A percentile compares a stretch with the other conserved stretches of the same genome.
These are phyloP conservation scores for Leccinum boreale DNA, from an alignment of 768 basidiomycete species.

Conservation along the genomic window DNA sequence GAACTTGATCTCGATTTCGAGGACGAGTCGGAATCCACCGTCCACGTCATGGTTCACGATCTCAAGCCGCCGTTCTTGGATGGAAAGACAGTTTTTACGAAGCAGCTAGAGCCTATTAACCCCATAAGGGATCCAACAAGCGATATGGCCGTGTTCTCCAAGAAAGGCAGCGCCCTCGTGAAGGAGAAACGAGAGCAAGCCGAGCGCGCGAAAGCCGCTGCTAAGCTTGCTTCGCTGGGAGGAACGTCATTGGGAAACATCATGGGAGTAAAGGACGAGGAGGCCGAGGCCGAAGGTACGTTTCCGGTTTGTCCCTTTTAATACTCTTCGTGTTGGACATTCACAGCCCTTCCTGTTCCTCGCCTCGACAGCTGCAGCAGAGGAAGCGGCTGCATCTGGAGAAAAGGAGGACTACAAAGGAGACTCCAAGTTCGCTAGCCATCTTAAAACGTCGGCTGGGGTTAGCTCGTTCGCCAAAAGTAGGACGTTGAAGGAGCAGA, in stretches of 20 bases:
- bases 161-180: slow-evolving; percentile 93
- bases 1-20: slow-evolving; percentile 92
- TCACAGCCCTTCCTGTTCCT: slow-evolving; percentile 58
- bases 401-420: slow-evolving; percentile 78
- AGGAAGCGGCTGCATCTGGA: slow-evolving; percentile 45
- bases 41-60: slow-evolving; percentile 96
- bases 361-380: slow-evolving; percentile 46
- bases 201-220: slow-evolving; percentile 93
- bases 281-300: slow-evolving; percentile 89
- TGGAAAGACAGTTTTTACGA: slow-evolving; percentile 93
- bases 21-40: slow-evolving; percentile 93
- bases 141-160: slow-evolving; percentile 94
- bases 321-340: slow-evolving; percentile 62
- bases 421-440: slow-evolving; percentile 96
- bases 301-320: slow-evolving; percentile 20
- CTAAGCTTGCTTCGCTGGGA: slow-evolving; percentile 87
- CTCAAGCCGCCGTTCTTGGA: slow-evolving; percentile 98
- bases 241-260: slow-evolving; percentile 96
- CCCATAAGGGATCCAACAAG: slow-evolving; percentile 91
- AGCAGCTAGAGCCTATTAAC: slow-evolving; percentile 95
- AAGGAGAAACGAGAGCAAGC: slow-evolving; percentile 96
- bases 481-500: slow-evolving; percentile 87
- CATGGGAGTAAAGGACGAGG: slow-evolving; percentile 95
- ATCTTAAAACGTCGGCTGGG: slow-evolving; percentile 77
- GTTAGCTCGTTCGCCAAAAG: slow-evolving; percentile 78